phyloP scores from a whole-genome alignment of 2,329 filamentous ascomycete species.

The Bertia moriformis region DNA sequence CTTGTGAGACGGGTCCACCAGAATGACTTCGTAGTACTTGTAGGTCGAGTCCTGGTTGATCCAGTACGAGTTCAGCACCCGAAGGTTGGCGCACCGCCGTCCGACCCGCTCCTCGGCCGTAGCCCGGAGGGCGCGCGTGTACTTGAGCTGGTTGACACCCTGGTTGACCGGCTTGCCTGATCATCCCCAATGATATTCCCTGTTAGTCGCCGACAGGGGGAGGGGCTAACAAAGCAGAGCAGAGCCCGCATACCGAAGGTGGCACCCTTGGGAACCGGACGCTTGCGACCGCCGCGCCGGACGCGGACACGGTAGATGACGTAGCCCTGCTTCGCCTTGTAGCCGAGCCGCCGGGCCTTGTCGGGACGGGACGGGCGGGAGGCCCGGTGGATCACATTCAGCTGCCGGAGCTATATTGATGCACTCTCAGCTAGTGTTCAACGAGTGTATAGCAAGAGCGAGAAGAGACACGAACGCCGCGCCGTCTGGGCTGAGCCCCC shows the following conservation, averaged over 20 bases:
- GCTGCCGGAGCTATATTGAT: conserved; percentile 99
- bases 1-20: conserved; percentile 99
- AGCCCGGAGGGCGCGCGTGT: conserved; percentile 95
- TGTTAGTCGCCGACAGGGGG: conserved; percentile 1
- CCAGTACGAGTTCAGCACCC: conserved; percentile 99
- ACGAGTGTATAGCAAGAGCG: conserved; percentile 89
- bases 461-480: conserved; percentile 26
- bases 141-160: conserved; percentile 99
- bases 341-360: conserved; percentile 98
- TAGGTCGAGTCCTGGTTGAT: conserved; percentile 99
- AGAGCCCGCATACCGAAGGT: conserved; percentile 97
- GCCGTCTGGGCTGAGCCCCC: conserved; percentile 10
- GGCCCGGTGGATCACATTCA: conserved; percentile 99
- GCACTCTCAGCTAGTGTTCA: conserved; percentile 99
- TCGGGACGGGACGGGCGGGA: conserved; percentile 95
- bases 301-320: conserved; percentile 99
- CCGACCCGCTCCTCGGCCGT: conserved; percentile 99
- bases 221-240: conserved; percentile 6
- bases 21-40: conserved; percentile 99
- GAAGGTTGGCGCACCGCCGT: conserved; percentile 94
- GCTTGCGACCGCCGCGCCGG: conserved; percentile 97
- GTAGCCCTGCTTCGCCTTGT: conserved; percentile 99
- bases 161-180: conserved; percentile 99
- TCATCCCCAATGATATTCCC: not conserved
- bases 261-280: conserved; percentile 89